phyloP scores from a whole-genome alignment of 148 eudicot species.

The Dysphania ambrosioides region DNA sequence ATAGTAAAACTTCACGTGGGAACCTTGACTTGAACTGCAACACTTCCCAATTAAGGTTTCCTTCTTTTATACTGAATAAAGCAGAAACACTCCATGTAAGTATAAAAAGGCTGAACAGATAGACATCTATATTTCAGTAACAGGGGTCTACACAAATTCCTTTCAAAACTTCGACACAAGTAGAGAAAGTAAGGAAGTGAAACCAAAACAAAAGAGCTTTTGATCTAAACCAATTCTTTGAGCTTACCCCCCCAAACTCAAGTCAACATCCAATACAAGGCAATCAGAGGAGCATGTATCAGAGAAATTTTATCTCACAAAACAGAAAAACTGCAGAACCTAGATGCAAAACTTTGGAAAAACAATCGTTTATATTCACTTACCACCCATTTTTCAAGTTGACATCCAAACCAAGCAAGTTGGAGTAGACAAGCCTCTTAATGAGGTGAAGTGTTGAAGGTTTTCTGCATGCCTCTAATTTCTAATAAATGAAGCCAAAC shows the following conservation, averaged over 20 bases:
- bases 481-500: constrained; percentile 42
- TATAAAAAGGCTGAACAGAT: background rate
- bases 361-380: constrained; percentile 2
- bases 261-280: constrained; percentile 67
- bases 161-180: background rate
- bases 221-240: background rate
- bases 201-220: background rate
- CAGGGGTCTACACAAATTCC: background rate
- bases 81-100: constrained; percentile 18
- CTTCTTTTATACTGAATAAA: constrained; percentile 78
- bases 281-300: constrained; percentile 46
- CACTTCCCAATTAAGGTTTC: constrained; percentile 87
- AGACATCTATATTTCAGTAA: background rate
- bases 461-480: constrained; percentile 62
- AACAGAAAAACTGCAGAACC: background rate
- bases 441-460: constrained; percentile 71
- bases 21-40: constrained; percentile 91
- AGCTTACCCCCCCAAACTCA: constrained; percentile 74
- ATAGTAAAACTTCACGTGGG: constrained; percentile 93
- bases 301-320: background rate
- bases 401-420: constrained; percentile 80
- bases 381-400: constrained; percentile 84
- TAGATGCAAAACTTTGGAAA: background rate
- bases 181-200: background rate
- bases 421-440: constrained; percentile 66